Conservation (phyloP, 208 protist genomes). For the Trypanosoma melophagium region DNA sequence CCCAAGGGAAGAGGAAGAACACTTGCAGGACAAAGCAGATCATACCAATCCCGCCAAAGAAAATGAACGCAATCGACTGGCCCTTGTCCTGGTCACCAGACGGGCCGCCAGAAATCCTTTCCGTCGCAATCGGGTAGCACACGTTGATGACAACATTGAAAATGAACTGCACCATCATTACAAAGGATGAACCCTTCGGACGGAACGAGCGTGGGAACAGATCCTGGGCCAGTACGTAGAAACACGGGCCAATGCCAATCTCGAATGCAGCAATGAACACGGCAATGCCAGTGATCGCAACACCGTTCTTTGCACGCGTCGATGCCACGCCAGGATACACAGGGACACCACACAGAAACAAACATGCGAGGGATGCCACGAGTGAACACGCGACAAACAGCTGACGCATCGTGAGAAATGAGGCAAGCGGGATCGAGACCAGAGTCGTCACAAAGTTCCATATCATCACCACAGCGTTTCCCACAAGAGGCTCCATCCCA, state of each 20-base stretch:
- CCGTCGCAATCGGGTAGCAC: slow-evolving; percentile 77
- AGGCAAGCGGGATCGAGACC: no score
- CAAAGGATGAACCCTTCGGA: slow-evolving; percentile 63
- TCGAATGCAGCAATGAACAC: slow-evolving; percentile 81
- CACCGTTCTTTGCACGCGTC: slow-evolving; percentile 49
- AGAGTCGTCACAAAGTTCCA: no score
- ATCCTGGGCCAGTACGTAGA: slow-evolving; percentile 80
- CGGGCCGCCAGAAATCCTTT: slow-evolving; percentile 76
- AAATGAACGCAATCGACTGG: slow-evolving; percentile 84
- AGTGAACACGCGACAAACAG: no score
- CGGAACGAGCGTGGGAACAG: slow-evolving; percentile 83
- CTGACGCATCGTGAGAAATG: no score
- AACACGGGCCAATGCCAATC: slow-evolving; percentile 74
- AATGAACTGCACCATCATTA: slow-evolving; percentile 69
- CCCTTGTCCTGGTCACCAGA: slow-evolving; percentile 87
- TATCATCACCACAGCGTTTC: no score
- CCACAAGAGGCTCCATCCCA: no score
- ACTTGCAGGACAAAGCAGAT: slow-evolving; percentile 72
- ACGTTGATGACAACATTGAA: slow-evolving; percentile 91
- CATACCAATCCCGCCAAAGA: slow-evolving; percentile 71
- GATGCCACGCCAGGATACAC: slow-evolving; percentile 71
- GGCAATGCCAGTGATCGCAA: slow-evolving; percentile 77
- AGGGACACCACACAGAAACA: no score
- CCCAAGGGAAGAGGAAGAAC: slow-evolving; percentile 78
- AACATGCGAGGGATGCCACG: no score